A percentile compares a stretch with the other conserved stretches of the same genome.
Conservation (phyloP, 2,329 filamentous ascomycete species). For the Colletotrichum lupini region DNA sequence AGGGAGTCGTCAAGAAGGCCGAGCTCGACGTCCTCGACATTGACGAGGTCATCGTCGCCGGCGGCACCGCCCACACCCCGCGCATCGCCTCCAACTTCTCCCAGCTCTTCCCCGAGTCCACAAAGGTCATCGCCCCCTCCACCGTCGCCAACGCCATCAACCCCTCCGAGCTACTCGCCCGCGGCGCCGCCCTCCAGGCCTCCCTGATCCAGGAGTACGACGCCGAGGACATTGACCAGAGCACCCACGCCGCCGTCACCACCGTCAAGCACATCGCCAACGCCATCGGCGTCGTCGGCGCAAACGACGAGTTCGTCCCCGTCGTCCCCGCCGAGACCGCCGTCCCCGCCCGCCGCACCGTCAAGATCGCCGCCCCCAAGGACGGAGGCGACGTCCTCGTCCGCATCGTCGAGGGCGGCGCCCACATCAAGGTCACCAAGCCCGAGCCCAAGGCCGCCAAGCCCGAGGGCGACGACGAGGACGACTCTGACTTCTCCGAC, state of each 20-base stretch:
- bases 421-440: slow-evolving; percentile 94
- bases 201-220: slow-evolving; percentile 96
- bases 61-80: slow-evolving; percentile 92
- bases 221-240: slow-evolving; percentile 92
- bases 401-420: slow-evolving; percentile 86
- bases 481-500: slow-evolving; percentile 73
- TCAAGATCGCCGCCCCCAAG: slow-evolving; percentile 80
- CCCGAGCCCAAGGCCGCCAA: slow-evolving; percentile 82
- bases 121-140: slow-evolving; percentile 83
- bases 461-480: slow-evolving; percentile 70
- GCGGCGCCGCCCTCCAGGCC: slow-evolving; percentile 95
- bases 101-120: slow-evolving; percentile 83
- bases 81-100: slow-evolving; percentile 87
- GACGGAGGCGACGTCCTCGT: slow-evolving; percentile 89
- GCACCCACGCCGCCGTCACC: slow-evolving; percentile 93
- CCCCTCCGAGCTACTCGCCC: slow-evolving; percentile 88
- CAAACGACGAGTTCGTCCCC: slow-evolving; percentile 78
- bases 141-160: slow-evolving; percentile 85
- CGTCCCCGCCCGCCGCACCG: slow-evolving; percentile 86
- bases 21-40: slow-evolving; percentile 91
- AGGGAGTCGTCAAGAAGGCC: slow-evolving; percentile 90
- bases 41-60: slow-evolving; percentile 92
- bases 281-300: slow-evolving; percentile 84
- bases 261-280: slow-evolving; percentile 91
- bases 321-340: slow-evolving; percentile 89